Base-by-base conservation (phyloP, 305 asterid species). In the Rubia tinctorum region DNA sequence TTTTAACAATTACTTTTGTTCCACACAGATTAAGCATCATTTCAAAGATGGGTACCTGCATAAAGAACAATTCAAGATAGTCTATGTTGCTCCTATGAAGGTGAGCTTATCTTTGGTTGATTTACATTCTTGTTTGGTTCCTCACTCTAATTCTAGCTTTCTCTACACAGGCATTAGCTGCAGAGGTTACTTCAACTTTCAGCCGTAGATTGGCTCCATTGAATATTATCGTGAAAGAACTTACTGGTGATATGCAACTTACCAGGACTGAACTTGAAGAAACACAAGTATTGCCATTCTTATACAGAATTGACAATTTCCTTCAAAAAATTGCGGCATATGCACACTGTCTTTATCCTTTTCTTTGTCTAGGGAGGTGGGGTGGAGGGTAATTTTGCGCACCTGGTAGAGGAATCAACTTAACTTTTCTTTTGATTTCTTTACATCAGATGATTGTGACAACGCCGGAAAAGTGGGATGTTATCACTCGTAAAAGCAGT, bases 81-180 rank as follows among this genome's bases (percentile, higher is more conserved):
- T 95, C 74, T 95, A 95, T 81, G 99, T 92, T 85, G 97, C 99
- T 82, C 99, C 99, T 5, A 95, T 95, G 99, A 95, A 95, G 99
- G 99, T 92, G 68, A 53, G 45, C 59, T 74, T 58, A 56, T 45
- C 68, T 62, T 58, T 73, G 58, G 71, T 34, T 63, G n/a, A 70
- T 65, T 37, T 43, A 55, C 25, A 68, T 63, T 37, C 68, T 55
- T 80, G 68, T 17, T 45, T 51, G 43, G 30, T 59, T 51, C 49
- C 12, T 58, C 67, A 8, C 65, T 75, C 63, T 51, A 69, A 17
- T 53, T 63, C 3, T 23, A 51, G 14, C 27, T 60, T 76, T 56
- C 59, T 37, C 15, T 70, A 64, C 71, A 40, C 43, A 95, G 98
- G 99, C 98, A 75, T 85, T 95, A 78, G 99, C 98, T 78, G 99